phyloP scores from a whole-genome alignment of 1,284 basidiomycete species.

The Porodaedalea pini region DNA sequence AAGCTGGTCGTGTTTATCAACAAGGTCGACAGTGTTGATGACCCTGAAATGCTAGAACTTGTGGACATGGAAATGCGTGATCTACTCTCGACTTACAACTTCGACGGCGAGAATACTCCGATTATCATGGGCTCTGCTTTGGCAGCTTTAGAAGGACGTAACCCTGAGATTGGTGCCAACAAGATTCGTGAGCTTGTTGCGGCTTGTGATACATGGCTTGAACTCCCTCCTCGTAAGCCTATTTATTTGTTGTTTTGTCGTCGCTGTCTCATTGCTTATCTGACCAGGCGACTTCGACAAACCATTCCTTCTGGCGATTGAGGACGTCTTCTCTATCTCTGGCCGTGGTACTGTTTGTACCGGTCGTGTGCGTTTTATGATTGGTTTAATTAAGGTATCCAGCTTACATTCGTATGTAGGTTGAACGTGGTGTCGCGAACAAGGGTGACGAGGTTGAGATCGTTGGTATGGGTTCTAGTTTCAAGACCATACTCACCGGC shows the following conservation, averaged over 20 bases:
- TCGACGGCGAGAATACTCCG: constrained; percentile 95
- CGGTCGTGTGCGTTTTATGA: constrained; percentile 63
- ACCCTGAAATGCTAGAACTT: constrained; percentile 98
- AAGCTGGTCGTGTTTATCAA: constrained; percentile 99
- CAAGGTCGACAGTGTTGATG: constrained; percentile 96
- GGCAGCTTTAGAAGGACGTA: constrained; percentile 86
- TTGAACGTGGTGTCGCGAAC: constrained; percentile 89
- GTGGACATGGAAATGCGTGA: constrained; percentile 99
- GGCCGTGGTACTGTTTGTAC: constrained; percentile 98
- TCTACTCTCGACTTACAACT: constrained; percentile 89
- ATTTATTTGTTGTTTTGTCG: neutral
- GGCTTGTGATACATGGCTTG: constrained; percentile 93
- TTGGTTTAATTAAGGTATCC: neutral
- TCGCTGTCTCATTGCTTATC: neutral
- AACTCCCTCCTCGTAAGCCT: constrained; percentile 84
- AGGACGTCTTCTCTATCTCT: constrained; percentile 98
- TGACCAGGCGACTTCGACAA: constrained; percentile 87
- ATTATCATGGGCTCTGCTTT: constrained; percentile 97
- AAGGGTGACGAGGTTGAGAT: constrained; percentile 97
- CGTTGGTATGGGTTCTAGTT: constrained; percentile 77
- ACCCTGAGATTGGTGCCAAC: constrained; percentile 74
- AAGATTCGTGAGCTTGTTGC: constrained; percentile 87
- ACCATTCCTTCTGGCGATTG: constrained; percentile 95
- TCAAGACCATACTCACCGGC: constrained; percentile 95
- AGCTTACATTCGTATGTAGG: constrained; percentile 40